Evolutionary conservation across 768 basidiomycete species (phyloP).

Genomic region (Rhodotorula diobovata): DNA sequence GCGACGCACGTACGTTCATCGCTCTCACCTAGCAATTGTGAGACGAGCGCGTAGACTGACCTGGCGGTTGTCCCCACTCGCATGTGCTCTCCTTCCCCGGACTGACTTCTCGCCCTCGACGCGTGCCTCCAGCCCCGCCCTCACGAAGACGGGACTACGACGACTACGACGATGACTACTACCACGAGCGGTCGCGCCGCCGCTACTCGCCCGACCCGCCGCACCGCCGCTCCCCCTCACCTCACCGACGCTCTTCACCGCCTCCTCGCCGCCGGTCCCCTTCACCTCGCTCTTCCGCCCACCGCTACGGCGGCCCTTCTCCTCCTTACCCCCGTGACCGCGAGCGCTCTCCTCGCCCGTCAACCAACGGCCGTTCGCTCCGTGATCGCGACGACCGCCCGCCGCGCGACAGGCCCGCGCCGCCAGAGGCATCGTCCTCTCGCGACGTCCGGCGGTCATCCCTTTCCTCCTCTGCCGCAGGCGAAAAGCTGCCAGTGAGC

Average conservation of each 20-base stretch:
- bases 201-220: not conserved
- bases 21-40: not conserved
- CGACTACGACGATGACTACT: conserved; percentile 2
- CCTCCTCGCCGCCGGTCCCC: conserved; percentile 2
- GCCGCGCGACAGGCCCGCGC: not conserved
- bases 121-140: not conserved
- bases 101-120: not conserved
- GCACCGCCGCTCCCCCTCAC: not conserved
- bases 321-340: not conserved
- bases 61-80: not conserved
- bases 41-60: not conserved
- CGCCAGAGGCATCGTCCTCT: no score
- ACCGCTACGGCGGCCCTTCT: not conserved
- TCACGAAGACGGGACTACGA: not conserved
- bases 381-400: not conserved
- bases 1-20: not conserved
- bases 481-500: not conserved
- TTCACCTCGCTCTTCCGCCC: not conserved
- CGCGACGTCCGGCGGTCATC: not conserved
- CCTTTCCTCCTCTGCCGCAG: not conserved
- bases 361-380: not conserved
- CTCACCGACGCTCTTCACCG: not conserved
- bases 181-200: not conserved
- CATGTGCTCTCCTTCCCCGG: not conserved
- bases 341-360: not conserved